These are phyloP conservation scores for Trichoderma virens DNA, from an alignment of 495 filamentous ascomycete genomes.

Conservation along the genomic window DNA sequence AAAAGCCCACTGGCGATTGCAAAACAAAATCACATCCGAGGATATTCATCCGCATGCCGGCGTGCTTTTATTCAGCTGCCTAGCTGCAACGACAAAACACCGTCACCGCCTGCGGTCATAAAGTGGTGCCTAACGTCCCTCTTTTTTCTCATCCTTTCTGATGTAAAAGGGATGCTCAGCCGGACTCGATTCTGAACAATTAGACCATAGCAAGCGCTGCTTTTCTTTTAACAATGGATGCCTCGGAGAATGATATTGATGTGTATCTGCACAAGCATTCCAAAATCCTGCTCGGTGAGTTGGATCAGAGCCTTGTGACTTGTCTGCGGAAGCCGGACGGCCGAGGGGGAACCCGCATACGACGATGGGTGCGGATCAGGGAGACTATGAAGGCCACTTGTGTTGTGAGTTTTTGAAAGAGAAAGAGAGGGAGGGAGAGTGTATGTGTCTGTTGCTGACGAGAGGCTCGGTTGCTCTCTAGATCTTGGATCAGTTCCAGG, in stretches of 20 bases:
- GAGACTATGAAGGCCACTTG: slow-evolving; percentile 27
- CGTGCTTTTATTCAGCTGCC: background rate
- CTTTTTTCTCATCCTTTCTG: background rate
- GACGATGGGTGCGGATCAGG: slow-evolving; percentile 34
- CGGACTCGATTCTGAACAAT: background rate
- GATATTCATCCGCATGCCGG: background rate
- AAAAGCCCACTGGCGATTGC: background rate
- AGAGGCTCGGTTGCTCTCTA: background rate
- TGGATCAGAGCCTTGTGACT: slow-evolving; percentile 46
- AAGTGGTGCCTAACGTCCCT: slow-evolving; percentile 11
- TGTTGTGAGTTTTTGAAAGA: slow-evolving; percentile 1
- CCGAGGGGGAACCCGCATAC: slow-evolving; percentile 20
- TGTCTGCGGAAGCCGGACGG: slow-evolving; percentile 41
- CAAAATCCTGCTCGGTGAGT: slow-evolving; percentile 56
- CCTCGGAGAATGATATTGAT: slow-evolving; percentile 52
- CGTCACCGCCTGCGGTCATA: background rate
- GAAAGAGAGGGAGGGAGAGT: too few species aligned
- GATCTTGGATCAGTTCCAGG: slow-evolving; percentile 82
- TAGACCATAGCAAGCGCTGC: background rate
- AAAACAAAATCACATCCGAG: background rate
- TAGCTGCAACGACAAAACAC: background rate
- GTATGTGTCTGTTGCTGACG: background rate
- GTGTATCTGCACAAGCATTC: slow-evolving; percentile 67
- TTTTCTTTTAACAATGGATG: slow-evolving; percentile 31
- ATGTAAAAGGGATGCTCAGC: slow-evolving; percentile 7